These are phyloP conservation scores for Russula virescens DNA, from an alignment of 768 basidiomycete species.

Conservation along the genomic window DNA sequence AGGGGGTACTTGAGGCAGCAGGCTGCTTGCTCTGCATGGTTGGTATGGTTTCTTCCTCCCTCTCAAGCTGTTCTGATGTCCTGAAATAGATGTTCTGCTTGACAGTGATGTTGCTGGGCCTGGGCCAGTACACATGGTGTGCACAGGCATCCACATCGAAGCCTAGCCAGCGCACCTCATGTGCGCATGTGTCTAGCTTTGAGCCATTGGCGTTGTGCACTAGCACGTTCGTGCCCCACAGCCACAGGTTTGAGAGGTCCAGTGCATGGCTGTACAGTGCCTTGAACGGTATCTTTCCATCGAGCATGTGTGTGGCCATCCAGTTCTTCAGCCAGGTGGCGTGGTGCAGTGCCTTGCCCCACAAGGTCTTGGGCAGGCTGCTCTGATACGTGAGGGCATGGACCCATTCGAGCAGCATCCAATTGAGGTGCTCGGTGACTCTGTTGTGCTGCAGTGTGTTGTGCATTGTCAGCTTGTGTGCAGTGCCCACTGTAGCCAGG, in stretches of 20 bases:
- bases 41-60: not conserved
- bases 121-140: not conserved
- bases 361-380: not conserved
- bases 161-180: not conserved
- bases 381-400: not conserved
- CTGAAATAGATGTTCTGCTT: not conserved
- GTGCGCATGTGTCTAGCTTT: not conserved
- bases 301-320: too few species aligned
- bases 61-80: not conserved
- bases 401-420: not conserved
- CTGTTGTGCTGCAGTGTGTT: not conserved
- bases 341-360: not conserved
- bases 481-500: not conserved
- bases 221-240: not conserved
- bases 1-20: too few species aligned
- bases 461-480: too few species aligned
- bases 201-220: not conserved
- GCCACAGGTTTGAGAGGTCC: not conserved
- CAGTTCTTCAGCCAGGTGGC: not conserved
- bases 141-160: not conserved
- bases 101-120: not conserved
- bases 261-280: not conserved
- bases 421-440: not conserved
- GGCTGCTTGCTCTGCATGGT: too few species aligned
- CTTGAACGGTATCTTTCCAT: too few species aligned